Evolutionary conservation across 352 stramenopile species (phyloP), one percentile per base, ranked within the genome.

Genomic region (Phytophthora multivora): DNA sequence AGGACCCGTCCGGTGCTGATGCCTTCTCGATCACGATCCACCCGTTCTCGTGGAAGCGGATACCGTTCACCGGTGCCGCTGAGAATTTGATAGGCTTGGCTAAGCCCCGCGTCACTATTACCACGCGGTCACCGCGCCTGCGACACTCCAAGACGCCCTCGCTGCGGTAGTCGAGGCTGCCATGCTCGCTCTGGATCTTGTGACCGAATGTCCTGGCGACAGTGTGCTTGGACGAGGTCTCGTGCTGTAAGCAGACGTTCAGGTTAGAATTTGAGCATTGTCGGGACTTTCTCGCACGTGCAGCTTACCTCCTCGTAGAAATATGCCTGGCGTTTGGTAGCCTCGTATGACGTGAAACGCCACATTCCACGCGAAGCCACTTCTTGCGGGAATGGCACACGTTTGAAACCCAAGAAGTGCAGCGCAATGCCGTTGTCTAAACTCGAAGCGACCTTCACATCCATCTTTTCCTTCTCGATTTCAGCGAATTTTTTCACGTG

Each of bases 61-160:
- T 65, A 38, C 72, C 74, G 1, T 75, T 66, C 38, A 85, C 59
- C 0, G 68, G 71, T 13, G 57, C 64, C 11, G 71, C 74, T 0
- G 60, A 75, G 50, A 86, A 78, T 51, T 72, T 71, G 21, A 80
- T 66, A 0, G 77, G 74, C 23, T 83, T 78, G 23, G 82, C 54
- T 9, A 75, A 21, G 2, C 69, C 71, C 6, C 65, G 55, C 62
- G 74, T 85, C 5, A 85, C 16, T 38, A 89, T 69, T 23, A 88
- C 53, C n/a, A 83, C 59, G 19, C 77, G 76, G 0, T 83, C 63
- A 5, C 42, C 46, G n/a, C 75, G 64, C 8, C 59, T 66, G 31
- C 71, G 70, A 51, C 68, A 69, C n/a, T 71, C 58, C 5, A 72
- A 26, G 0, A 83, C 59, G 21, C 74, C 61, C 39, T 83, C 79